These are phyloP conservation scores for Odontarrhena argentea DNA, from an alignment of 345 rosid genomes.

Conservation along the genomic window DNA sequence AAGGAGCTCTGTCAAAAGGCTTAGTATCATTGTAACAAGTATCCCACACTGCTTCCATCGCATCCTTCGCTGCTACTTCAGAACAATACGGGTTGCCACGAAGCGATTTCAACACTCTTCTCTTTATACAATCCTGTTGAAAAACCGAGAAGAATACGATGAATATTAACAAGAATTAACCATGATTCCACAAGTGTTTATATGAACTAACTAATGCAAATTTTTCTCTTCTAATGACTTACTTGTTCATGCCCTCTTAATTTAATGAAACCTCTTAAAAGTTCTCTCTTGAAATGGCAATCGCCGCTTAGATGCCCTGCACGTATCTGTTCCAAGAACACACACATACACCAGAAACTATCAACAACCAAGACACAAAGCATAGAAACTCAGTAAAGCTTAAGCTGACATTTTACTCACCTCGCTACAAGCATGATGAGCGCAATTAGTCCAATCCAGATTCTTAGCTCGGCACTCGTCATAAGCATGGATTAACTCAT, in stretches of 20 bases:
- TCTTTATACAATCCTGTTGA: constrained; percentile 80
- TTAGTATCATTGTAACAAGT: constrained; percentile 89
- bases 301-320: constrained; percentile 93
- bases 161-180: not conserved
- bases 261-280: constrained; percentile 72
- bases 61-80: constrained; percentile 71
- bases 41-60: constrained; percentile 96
- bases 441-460: constrained; percentile 83
- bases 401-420: constrained; percentile 43
- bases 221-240: constrained; percentile 35
- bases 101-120: constrained; percentile 82
- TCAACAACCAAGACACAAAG: not conserved
- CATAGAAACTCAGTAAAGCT: not conserved
- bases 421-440: constrained; percentile 98
- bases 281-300: constrained; percentile 87
- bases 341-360: not conserved
- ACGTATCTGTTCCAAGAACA: constrained; percentile 61
- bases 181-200: constrained; percentile 6
- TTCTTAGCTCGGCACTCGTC: constrained; percentile 89
- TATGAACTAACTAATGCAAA: not conserved
- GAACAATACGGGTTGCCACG: constrained; percentile 78
- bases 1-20: constrained; percentile 97
- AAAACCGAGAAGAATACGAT: not conserved
- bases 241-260: constrained; percentile 92
- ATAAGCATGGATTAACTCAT: constrained; percentile 88